These are phyloP conservation scores for Alloteropsis angusta DNA, from an alignment of 202 grass and related monocot species.

Conservation along the genomic window DNA sequence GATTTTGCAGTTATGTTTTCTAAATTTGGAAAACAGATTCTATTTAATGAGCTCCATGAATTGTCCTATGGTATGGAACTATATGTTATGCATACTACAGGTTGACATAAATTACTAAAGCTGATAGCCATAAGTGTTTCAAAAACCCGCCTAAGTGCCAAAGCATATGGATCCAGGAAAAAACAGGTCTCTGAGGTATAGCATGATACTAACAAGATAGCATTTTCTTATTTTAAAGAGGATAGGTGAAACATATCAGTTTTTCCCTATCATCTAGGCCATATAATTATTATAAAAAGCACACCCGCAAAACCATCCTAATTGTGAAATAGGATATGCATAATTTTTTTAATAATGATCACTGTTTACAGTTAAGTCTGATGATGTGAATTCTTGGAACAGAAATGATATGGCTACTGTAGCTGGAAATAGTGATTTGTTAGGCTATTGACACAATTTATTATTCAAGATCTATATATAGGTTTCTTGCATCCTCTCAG, in stretches of 20 bases:
- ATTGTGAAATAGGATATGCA: not conserved
- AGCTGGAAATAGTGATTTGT: not conserved
- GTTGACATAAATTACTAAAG: not conserved
- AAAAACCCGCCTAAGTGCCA: not conserved
- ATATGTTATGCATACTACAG: not conserved
- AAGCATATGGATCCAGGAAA: not conserved
- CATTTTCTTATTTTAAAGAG: not conserved
- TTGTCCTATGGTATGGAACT: not conserved
- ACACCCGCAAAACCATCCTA: not conserved
- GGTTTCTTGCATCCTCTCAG: not conserved
- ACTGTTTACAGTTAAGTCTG: not conserved
- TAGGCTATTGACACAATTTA: not conserved
- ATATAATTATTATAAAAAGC: not conserved
- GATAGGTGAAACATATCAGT: not conserved
- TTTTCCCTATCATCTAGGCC: not conserved
- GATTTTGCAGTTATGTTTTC: not conserved
- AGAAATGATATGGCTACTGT: not conserved
- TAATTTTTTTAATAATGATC: not conserved
- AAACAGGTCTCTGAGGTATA: not conserved
- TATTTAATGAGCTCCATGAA: not conserved
- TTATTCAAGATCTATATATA: not conserved
- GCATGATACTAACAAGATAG: not conserved
- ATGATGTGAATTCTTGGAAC: not conserved
- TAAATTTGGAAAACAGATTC: not conserved
- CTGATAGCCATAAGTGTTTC: not conserved